phyloP scores from a whole-genome alignment of 352 stramenopile genomes.

The Phytophthora hibernalis region DNA sequence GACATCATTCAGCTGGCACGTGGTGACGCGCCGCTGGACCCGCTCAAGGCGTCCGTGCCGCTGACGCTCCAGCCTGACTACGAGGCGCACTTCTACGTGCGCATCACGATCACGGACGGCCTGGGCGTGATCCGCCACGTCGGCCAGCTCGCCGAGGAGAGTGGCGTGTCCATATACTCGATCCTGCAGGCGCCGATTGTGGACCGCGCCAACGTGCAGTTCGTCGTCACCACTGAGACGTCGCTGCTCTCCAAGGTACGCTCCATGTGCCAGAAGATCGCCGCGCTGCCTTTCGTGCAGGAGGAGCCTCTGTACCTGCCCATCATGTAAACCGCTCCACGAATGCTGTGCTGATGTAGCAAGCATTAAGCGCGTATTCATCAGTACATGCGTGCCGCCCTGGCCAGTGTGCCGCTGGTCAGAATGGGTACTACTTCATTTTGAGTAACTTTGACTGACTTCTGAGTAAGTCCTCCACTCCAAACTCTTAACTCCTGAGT shows the following conservation, averaged over 20 bases:
- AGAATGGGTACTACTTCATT: too few relatives aligned
- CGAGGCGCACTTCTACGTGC: conserved; percentile 94
- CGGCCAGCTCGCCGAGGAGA: conserved; percentile 94
- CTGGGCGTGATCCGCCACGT: conserved; percentile 96
- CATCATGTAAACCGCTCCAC: conserved; percentile 55
- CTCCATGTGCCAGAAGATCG: conserved; percentile 90
- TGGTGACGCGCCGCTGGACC: conserved; percentile 88
- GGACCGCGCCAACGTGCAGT: conserved; percentile 93
- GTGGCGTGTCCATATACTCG: conserved; percentile 97
- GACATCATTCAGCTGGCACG: conserved; percentile 94
- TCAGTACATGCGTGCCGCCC: conserved; percentile 18
- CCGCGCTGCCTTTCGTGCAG: conserved; percentile 87
- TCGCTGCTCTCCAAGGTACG: conserved; percentile 89
- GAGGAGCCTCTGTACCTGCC: conserved; percentile 84
- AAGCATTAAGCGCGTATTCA: conserved; percentile 23
- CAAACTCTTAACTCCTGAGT: too few relatives aligned
- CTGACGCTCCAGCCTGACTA: conserved; percentile 92
- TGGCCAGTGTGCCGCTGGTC: conserved; percentile 6
- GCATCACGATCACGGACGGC: conserved; percentile 93
- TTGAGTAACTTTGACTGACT: too few relatives aligned
- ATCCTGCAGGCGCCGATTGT: conserved; percentile 96
- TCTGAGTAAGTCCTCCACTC: too few relatives aligned
- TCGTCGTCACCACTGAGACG: conserved; percentile 96
- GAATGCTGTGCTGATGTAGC: conserved; percentile 17
- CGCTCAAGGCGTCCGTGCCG: conserved; percentile 67